Percentiles rank a stretch among this genome's conserved stretches.
phyloP scores from a whole-genome alignment of 78 protist species.

The Dictyostelium intermedium region DNA sequence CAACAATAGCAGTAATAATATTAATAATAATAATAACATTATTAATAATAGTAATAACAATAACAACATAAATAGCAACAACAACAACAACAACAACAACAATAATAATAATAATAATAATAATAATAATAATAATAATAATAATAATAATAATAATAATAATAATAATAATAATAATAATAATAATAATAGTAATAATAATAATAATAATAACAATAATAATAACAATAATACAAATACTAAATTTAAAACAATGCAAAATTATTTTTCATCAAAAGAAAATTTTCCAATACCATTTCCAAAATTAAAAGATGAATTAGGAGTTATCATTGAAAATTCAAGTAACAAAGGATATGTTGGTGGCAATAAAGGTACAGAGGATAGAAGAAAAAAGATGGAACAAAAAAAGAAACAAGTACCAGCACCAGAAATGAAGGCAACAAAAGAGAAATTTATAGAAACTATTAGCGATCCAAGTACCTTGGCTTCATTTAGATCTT shows the following conservation, averaged over 20 bases:
- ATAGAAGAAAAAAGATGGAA: not conserved
- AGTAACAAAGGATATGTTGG: not conserved
- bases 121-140: not conserved
- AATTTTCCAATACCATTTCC: slow-evolving; percentile 65
- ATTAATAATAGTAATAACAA: not conserved
- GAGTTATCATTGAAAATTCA: not conserved
- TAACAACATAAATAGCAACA: not conserved
- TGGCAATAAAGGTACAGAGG: not conserved
- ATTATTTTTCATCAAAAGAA: not conserved
- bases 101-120: slow-evolving; percentile 7
- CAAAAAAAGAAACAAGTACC: not conserved
- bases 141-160: not conserved
- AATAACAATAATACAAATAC: not conserved
- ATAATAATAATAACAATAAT: not conserved
- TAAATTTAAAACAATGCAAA: not conserved
- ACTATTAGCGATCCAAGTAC: slow-evolving; percentile 32
- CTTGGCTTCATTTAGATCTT: not conserved
- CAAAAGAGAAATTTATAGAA: slow-evolving; percentile 52
- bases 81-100: not conserved
- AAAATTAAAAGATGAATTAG: not conserved
- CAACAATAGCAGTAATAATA: not conserved
- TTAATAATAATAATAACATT: not conserved
- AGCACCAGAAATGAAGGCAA: slow-evolving; percentile 65
- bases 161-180: not conserved
- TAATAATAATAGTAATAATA: not conserved